A percentile compares a stretch with the other conserved stretches of the same genome.
Conservation (phyloP, 768 basidiomycete species). For the Rhizopogon vulgaris region DNA sequence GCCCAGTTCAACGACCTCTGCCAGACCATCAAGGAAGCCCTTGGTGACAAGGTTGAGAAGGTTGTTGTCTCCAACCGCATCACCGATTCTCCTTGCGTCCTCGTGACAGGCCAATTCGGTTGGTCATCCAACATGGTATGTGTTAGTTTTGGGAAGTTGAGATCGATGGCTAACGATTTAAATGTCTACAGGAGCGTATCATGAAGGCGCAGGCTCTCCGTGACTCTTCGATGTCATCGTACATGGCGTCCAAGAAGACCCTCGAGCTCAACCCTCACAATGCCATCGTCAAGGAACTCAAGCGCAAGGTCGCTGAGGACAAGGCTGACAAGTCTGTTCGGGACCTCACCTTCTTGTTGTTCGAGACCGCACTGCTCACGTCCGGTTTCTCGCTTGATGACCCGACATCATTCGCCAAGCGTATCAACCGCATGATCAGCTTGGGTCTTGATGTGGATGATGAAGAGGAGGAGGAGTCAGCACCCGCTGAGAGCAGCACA, state of each 20-base stretch:
- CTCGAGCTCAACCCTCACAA: conserved; percentile 92
- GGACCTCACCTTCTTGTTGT: conserved; percentile 92
- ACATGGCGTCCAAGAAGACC: conserved; percentile 99
- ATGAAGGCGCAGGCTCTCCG: conserved; percentile 99
- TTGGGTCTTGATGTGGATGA: conserved; percentile 89
- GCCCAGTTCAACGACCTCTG: conserved; percentile 83
- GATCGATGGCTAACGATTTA: not conserved
- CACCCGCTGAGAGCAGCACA: conserved; percentile 38
- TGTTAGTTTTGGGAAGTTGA: conserved; percentile 2
- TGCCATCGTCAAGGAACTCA: conserved; percentile 93
- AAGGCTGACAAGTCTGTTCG: conserved; percentile 98
- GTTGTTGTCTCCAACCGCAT: conserved; percentile 98
- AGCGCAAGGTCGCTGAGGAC: conserved; percentile 92
- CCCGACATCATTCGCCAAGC: conserved; percentile 90
- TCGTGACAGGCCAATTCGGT: conserved; percentile 98
- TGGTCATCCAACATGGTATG: conserved; percentile 98
- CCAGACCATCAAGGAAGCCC: conserved; percentile 94
- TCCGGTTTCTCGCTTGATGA: conserved; percentile 95
- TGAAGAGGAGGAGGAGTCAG: conserved; percentile 45
- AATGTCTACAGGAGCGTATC: conserved; percentile 68
- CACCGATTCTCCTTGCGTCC: conserved; percentile 91
- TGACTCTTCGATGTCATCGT: conserved; percentile 96
- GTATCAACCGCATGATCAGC: conserved; percentile 95
- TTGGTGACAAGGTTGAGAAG: conserved; percentile 99
- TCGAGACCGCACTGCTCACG: conserved; percentile 94